phyloP scores from a whole-genome alignment of 306 rosid species.

The Sicyos edulis region DNA sequence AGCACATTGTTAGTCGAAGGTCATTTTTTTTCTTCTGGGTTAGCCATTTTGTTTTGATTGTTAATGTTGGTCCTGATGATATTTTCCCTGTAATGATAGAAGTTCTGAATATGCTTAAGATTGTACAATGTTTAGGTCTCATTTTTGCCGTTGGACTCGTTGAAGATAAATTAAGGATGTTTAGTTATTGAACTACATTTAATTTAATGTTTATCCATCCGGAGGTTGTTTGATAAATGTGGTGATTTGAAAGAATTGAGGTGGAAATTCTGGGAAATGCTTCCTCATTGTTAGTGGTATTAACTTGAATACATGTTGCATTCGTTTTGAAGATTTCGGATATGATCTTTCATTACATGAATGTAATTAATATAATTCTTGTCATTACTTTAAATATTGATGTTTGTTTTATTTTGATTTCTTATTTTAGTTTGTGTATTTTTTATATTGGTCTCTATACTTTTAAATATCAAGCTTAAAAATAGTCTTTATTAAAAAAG shows the following conservation, averaged over 20 bases:
- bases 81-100: slow-evolving; percentile 32
- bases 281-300: neutral
- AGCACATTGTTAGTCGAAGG: slow-evolving; percentile 37
- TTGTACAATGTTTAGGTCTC: neutral
- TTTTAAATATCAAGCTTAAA: too few relatives aligned
- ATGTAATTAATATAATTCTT: neutral
- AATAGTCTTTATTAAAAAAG: too few relatives aligned
- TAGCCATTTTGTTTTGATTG: slow-evolving; percentile 21
- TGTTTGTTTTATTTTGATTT: too few relatives aligned
- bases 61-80: slow-evolving; percentile 36
- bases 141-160: neutral
- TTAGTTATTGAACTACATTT: slow-evolving; percentile 6
- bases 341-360: neutral
- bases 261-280: neutral
- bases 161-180: slow-evolving; percentile 9
- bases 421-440: too few relatives aligned
- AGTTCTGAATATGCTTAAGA: slow-evolving; percentile 17
- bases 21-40: neutral
- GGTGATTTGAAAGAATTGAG: neutral
- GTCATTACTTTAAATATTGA: too few relatives aligned
- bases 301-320: neutral
- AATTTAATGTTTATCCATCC: slow-evolving; percentile 6
- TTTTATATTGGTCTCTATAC: too few relatives aligned
- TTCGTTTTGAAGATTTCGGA: neutral
- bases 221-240: neutral